Base-by-base conservation (phyloP, 106 monocot species). In the Xerophyta viscosa region DNA sequence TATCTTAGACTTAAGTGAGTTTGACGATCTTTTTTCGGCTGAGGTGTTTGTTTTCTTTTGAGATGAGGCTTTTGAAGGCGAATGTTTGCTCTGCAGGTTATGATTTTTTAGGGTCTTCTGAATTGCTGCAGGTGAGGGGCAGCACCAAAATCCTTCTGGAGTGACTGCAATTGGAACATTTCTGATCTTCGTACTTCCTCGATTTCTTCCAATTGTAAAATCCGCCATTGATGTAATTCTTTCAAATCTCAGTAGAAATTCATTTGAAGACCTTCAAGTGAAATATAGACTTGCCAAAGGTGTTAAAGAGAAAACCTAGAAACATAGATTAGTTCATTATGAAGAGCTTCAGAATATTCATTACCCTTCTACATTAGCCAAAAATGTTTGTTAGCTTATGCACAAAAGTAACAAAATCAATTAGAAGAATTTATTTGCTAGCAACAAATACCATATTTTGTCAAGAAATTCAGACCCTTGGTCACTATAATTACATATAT, bases 61-160 rank as follows among this genome's bases (percentile, higher is more conserved):
- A 31, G 36, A 20, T 0, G 80, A 55, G 29, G 74, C 20, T 50
- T 88, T 94, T 24, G 72, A 60, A 4, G 63, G 56, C 18, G 56
- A 76, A 8, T 62, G 61, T 39, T 69, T 77, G 62, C 9, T 76
- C 60, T 76, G 77, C 22, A 44, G 66, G 56, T 44, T 67, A 46
- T 78, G 94, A 78, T 72, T 72, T 42, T 89, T 96, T 14, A 88
- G 54, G 8, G 84, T 85, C 58, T 88, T 96, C 50, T 96, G 94
- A 51, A 96, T 66, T 17, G 75, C 84, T 28, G 75, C 94, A 10
- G 81, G 94, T 7, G 94, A 81, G 36, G 94, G 94, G 53, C 88
- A 94, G 48, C 94, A 94, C 94, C 94, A 94, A 46, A 94, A 94
- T 2, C 88, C 94, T 73, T 94, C 94, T 37, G 94, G 88, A 27